Percentiles rank a stretch among this genome's conserved stretches.
Evolutionary conservation across 2,329 filamentous ascomycete species (phyloP).

Genomic region (Aspergillus intermedius): DNA sequence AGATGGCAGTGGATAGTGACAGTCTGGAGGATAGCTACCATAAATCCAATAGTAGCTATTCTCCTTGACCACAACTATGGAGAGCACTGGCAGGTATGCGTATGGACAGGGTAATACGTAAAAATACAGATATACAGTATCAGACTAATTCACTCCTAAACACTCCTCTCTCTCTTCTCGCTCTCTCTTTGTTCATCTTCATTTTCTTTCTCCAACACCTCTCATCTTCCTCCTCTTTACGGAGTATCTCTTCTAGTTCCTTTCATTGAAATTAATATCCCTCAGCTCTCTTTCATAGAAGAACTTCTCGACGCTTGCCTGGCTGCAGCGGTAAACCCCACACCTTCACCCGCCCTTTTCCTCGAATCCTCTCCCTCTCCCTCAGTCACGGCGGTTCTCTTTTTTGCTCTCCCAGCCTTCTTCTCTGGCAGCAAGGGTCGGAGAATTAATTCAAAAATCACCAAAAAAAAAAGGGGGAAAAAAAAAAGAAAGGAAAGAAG

Average conservation of each 20-base stretch:
- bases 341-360: slow-evolving; percentile 10
- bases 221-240: not conserved
- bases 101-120: not conserved
- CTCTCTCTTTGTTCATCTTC: not conserved
- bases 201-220: not conserved
- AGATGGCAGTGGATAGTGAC: too few relatives aligned
- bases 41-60: too few relatives aligned
- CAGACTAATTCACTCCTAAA: not conserved
- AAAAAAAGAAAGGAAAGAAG: not conserved
- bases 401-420: slow-evolving; percentile 6
- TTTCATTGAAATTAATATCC: not conserved
- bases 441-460: slow-evolving; percentile 1
- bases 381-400: slow-evolving; percentile 5
- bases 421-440: slow-evolving; percentile 7
- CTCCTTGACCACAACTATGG: too few relatives aligned
- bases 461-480: not conserved
- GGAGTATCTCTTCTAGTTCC: not conserved
- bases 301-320: slow-evolving; percentile 16
- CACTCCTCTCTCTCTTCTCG: not conserved
- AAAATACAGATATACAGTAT: not conserved
- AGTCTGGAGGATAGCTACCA: too few relatives aligned
- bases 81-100: too few relatives aligned
- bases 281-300: not conserved
- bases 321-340: slow-evolving; percentile 26
- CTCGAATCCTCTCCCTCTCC: slow-evolving; percentile 5